Percentiles rank a stretch among this genome's conserved stretches.
Conservation (phyloP, 495 filamentous ascomycete genomes). For the Xylona heveae region DNA sequence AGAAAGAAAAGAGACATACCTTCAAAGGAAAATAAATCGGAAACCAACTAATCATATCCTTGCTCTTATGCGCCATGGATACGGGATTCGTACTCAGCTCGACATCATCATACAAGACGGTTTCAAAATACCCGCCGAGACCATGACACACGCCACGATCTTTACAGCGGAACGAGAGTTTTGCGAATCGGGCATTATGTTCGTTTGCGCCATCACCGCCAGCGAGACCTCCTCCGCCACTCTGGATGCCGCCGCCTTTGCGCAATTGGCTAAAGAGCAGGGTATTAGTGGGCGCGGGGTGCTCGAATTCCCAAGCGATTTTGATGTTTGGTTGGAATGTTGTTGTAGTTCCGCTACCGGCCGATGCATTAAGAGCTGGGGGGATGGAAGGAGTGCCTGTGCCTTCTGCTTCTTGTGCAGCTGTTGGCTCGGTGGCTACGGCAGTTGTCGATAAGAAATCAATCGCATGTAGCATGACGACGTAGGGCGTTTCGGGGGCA, state of each 20-base stretch:
- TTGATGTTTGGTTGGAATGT: conserved; percentile 36
- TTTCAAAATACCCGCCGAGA: conserved; percentile 88
- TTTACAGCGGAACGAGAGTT: conserved; percentile 46
- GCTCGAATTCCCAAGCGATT: conserved; percentile 47
- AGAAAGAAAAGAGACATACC: conserved; percentile 27
- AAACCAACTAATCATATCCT: conserved; percentile 97
- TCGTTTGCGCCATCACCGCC: conserved; percentile 37
- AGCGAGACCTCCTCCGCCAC: conserved; percentile 33
- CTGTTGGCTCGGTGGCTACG: conserved; percentile 3
- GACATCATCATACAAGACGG: conserved; percentile 61
- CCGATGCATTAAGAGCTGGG: not conserved
- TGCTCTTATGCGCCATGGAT: conserved; percentile 77
- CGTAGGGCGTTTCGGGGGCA: conserved; percentile 71
- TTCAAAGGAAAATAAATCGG: conserved; percentile 95
- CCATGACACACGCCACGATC: conserved; percentile 75
- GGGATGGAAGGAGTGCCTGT: not conserved
- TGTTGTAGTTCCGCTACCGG: conserved; percentile 1
- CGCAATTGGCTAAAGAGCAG: conserved; percentile 31
- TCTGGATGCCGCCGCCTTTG: conserved; percentile 26
- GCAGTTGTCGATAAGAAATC: conserved; percentile 51
- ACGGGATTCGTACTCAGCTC: conserved; percentile 88
- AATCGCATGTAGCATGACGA: conserved; percentile 75
- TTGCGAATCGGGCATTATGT: conserved; percentile 65
- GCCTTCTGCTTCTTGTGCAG: conserved; percentile 1
- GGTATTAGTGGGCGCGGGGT: conserved; percentile 26